Base-by-base conservation (phyloP, 257 asterid genomes). In the Solanum chmielewskii region DNA sequence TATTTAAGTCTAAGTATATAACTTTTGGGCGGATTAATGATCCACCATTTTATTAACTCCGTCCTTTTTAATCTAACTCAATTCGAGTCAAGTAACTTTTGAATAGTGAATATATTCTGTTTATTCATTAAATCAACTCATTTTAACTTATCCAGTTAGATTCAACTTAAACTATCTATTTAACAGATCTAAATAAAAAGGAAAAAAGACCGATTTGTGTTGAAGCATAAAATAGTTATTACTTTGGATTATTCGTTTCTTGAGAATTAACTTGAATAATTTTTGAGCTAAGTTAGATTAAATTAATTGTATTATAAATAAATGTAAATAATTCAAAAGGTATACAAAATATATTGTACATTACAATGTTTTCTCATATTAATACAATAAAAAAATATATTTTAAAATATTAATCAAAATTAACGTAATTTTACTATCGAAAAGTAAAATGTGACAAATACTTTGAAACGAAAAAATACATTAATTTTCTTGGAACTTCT, bases 351-450 rank as follows among this genome's bases (percentile, higher is more conserved):
- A 7, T n/a, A 62, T 11, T 62, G 0, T 10, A n/a, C 1, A 0
- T n/a, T 62, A 11, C 3, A n/a, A n/a, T n/a, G 0, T 62, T 62
- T 62, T n/a, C 0, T 62, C 14, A 62, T 10, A 62, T 62, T 1
- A 62, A 62, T 62, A 62, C 4, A 14, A 23, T 23, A 7, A 62
- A 62, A n/a, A 62, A 23, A 4, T 11, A 62, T 0, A 62, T 23
- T 60, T 60, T 62, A 62, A 62, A 60, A 23, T 10, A n/a, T 62
- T 10, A 0, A 62, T 62, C 4, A 62, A 62, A 2, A 7, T 23
- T 0, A 62, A 62, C 0, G 0, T 62, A 62, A 1, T n/a, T 2
- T 62, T 4, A 62, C 70, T 62, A 0, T 62, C 16, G 0, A 62
- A 62, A 62, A 2, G 8, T 1, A 62, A 62, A n/a, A 62, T 9